Evolutionary conservation across 164 flowering plant genomes (phyloP).

Genomic region (Magnolia kwangsiensis): DNA sequence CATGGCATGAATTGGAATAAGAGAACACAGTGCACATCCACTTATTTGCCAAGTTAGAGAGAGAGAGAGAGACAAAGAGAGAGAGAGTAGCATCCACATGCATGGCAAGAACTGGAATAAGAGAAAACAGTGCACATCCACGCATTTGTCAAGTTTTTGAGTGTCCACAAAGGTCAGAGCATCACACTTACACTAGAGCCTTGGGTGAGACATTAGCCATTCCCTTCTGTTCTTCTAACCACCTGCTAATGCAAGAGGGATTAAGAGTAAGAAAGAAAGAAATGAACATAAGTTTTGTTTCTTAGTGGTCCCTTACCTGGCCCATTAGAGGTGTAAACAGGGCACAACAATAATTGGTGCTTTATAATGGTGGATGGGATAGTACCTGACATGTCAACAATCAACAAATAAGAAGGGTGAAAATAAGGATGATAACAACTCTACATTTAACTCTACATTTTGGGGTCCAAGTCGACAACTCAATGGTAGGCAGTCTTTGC

Average conservation of each 20-base stretch:
- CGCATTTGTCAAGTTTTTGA: background rate
- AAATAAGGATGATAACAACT: too few species aligned
- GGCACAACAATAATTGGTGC: slow-evolving; percentile 27
- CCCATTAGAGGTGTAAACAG: slow-evolving; percentile 56
- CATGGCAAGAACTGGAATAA: too few species aligned
- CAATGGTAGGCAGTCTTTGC: too few species aligned
- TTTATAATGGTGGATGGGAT: too few species aligned
- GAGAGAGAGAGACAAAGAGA: too few species aligned
- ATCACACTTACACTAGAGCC: slow-evolving; percentile 79
- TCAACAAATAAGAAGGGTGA: background rate
- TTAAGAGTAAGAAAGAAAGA: slow-evolving; percentile 2
- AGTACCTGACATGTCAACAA: slow-evolving; percentile 7
- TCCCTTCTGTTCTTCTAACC: slow-evolving; percentile 92
- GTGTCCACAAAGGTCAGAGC: background rate
- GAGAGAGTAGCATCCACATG: too few species aligned
- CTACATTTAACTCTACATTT: too few species aligned
- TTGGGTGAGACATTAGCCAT: slow-evolving; percentile 75
- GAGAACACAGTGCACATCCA: too few species aligned
- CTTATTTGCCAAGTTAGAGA: too few species aligned
- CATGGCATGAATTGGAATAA: too few species aligned
- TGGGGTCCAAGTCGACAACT: too few species aligned
- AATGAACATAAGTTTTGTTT: background rate
- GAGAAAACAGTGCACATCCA: background rate
- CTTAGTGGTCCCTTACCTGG: slow-evolving; percentile 45
- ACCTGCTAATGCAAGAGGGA: slow-evolving; percentile 39